Evolutionary conservation across 805 yeast species (phyloP), one percentile per base, ranked within the genome.

Genomic region (Candida incommunis): DNA sequence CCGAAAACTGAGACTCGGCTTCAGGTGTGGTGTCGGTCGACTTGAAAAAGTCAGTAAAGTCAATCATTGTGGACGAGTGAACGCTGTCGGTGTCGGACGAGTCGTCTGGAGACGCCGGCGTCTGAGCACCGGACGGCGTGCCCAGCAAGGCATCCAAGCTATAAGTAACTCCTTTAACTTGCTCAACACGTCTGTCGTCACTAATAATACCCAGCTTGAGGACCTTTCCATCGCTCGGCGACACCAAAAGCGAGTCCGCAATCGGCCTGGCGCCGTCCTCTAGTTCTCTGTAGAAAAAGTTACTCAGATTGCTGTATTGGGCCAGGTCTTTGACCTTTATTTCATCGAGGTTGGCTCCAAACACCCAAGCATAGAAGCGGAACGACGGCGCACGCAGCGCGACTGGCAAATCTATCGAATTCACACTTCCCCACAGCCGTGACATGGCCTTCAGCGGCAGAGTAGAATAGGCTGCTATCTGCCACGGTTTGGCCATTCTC

Each of bases 81-180:
- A 18, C 18, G 18, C 18, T 9, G 7, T 5, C 37, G n/a, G 37
- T 5, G 18, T 31, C 37, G 5, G 11, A 11, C 7, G 18, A 5
- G 18, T 18, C 41, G 5, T 4, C 42, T 16, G 42, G 50, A 25
- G 27, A 25, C 27, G 27, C 7, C 13, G 27, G 27, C 27, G 16
- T 48, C 22, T 49, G 51, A 7, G 54, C 57, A 21, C 46, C 51
- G 21, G 42, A 40, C 5, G 54, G 51, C 18, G 52, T 49, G 3
- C 99, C 99, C 41, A 92, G 70, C 45, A 92, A 74, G 7, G 94
- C 88, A 52, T 84, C 90, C 15, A 92, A 72, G 2, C 94, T 80
- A 61, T 92, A 92, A 1, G 94, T 85, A 76, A 92, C 76, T 4
- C 98, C 98, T 65, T 92, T 92, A 35, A 92, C 97, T 62, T 90